Evolutionary conservation across 1,139 yeast species (phyloP).

Genomic region (Geotrichum bryndzae): DNA sequence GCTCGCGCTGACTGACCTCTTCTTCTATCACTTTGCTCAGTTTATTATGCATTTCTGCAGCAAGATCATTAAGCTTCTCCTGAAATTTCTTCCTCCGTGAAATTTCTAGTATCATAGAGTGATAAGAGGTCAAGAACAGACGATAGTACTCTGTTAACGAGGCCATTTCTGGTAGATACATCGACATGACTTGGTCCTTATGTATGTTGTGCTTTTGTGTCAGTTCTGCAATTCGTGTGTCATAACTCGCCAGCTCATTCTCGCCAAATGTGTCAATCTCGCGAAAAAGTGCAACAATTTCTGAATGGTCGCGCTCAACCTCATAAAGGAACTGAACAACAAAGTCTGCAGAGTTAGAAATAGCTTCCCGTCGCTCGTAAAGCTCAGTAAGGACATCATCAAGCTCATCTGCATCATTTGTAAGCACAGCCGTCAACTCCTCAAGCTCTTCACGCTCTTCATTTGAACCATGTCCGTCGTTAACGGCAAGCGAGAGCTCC

Average conservation of each 20-base stretch:
- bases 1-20: conserved; percentile 9
- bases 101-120: conserved; percentile 45
- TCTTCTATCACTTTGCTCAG: conserved; percentile 33
- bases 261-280: conserved; percentile 28
- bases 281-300: conserved; percentile 20
- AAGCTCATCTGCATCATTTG: conserved; percentile 39
- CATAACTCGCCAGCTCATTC: conserved; percentile 21
- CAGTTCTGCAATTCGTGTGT: background rate
- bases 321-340: conserved; percentile 23
- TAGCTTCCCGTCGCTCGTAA: conserved; percentile 27
- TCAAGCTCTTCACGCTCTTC: conserved; percentile 24
- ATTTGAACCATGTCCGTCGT: conserved; percentile 7
- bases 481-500: conserved; percentile 21
- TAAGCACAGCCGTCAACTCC: conserved; percentile 33
- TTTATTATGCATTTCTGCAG: conserved; percentile 39
- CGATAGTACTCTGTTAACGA: conserved; percentile 45
- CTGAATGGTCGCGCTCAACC: conserved; percentile 21
- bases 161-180: conserved; percentile 26
- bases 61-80: conserved; percentile 36
- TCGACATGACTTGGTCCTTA: background rate
- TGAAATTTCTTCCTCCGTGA: conserved; percentile 44
- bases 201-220: background rate
- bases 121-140: conserved; percentile 46
- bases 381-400: conserved; percentile 35
- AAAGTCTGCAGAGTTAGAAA: conserved; percentile 24